phyloP scores from a whole-genome alignment of 75 land plant species.

The Isoetes taiwanensis region DNA sequence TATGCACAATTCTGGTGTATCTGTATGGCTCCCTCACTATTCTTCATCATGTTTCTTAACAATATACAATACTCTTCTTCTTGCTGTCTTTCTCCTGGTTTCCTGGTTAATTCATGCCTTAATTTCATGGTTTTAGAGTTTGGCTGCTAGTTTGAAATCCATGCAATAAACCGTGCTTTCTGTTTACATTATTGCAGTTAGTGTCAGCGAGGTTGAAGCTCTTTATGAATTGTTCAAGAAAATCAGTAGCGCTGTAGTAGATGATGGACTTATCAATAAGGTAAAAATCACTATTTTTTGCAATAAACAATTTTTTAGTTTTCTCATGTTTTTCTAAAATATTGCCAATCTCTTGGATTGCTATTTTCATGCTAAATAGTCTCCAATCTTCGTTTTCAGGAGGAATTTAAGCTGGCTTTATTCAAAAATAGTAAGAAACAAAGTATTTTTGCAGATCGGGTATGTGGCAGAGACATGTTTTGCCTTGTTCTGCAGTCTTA shows the following conservation, averaged over 20 bases:
- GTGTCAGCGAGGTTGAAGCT: conserved; percentile 49
- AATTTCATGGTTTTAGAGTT: too few relatives aligned
- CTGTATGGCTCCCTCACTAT: too few relatives aligned
- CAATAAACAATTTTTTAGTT: not conserved
- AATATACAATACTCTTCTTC: too few relatives aligned
- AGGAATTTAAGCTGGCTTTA: conserved; percentile 43
- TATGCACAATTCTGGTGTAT: too few relatives aligned
- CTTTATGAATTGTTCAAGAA: conserved; percentile 46
- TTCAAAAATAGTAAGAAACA: conserved; percentile 36
- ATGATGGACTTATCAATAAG: conserved; percentile 76
- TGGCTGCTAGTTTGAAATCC: too few relatives aligned
- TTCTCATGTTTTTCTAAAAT: too few relatives aligned
- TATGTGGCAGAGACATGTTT: conserved; percentile 9
- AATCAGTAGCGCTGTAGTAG: conserved; percentile 50
- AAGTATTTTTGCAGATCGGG: conserved; percentile 43
- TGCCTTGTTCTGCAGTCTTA: not conserved
- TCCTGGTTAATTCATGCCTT: too few relatives aligned
- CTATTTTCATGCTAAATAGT: not conserved
- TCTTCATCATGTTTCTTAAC: too few relatives aligned
- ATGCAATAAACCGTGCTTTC: too few relatives aligned
- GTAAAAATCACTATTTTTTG: conserved; percentile 13
- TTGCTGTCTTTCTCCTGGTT: too few relatives aligned
- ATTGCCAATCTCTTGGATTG: not conserved
- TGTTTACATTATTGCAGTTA: conserved; percentile 8
- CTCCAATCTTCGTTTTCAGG: conserved; percentile 16